Percentiles rank a stretch among this genome's conserved stretches.
Evolutionary conservation across 2,329 filamentous ascomycete genomes (phyloP).

Genomic region (Hirsutella thompsonii): DNA sequence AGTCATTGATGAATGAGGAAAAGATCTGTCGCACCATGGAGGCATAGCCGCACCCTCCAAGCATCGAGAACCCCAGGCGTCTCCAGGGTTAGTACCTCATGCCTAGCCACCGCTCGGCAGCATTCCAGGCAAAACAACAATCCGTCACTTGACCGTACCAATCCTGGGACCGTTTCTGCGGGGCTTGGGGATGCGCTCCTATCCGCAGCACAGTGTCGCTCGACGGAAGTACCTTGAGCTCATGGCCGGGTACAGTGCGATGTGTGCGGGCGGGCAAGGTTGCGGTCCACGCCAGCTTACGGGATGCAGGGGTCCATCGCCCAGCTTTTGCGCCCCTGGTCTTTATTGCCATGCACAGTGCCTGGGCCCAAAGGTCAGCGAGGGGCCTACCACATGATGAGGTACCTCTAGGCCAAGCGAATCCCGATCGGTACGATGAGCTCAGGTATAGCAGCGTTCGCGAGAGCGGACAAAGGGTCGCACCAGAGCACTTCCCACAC

Average conservation of each 20-base stretch:
- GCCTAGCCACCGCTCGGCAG: neutral
- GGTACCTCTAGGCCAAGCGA: no score
- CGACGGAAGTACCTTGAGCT: neutral
- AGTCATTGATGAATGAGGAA: neutral
- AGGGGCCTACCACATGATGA: no score
- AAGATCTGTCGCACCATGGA: neutral
- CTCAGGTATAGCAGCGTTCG: neutral
- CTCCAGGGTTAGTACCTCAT: neutral
- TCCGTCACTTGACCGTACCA: slow-evolving; percentile 2
- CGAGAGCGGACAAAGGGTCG: neutral
- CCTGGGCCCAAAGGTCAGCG: no score
- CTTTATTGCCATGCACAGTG: no score
- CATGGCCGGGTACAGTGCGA: no score
- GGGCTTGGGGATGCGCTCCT: neutral
- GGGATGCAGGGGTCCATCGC: no score
- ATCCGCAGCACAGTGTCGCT: neutral
- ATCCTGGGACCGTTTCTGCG: neutral
- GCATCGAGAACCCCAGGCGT: neutral
- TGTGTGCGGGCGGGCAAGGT: no score
- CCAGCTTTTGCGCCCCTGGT: no score
- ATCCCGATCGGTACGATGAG: no score
- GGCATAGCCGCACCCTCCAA: no score
- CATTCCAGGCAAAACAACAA: neutral
- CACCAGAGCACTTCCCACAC: neutral
- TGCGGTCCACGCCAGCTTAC: no score